Percentiles rank a stretch among this genome's conserved stretches.
These are phyloP conservation scores for Conticribra weissflogii DNA, from an alignment of 108 stramenopile species.

Conservation along the genomic window DNA sequence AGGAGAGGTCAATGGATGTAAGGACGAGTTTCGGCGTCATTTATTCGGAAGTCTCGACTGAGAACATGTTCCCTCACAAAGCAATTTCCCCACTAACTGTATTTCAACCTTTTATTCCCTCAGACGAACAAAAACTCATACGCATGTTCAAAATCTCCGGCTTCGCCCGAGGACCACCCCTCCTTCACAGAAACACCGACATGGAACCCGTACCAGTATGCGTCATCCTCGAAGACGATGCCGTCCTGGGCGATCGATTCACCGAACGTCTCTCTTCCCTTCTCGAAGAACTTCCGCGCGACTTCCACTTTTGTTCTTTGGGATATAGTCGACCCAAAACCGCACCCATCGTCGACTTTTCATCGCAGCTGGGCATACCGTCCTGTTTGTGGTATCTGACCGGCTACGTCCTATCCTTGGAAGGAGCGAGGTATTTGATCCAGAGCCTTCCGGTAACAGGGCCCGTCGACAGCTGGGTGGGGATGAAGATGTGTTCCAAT, in stretches of 20 bases:
- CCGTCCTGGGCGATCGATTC: slow-evolving; percentile 81
- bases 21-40: background rate
- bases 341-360: slow-evolving; percentile 80
- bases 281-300: slow-evolving; percentile 77
- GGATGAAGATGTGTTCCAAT: slow-evolving; percentile 69
- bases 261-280: slow-evolving; percentile 63
- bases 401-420: slow-evolving; percentile 74
- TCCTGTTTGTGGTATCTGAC: slow-evolving; percentile 86
- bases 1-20: slow-evolving; percentile 9
- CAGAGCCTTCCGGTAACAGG: slow-evolving; percentile 68
- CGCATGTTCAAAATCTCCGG: slow-evolving; percentile 65
- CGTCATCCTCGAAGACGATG: slow-evolving; percentile 86
- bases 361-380: slow-evolving; percentile 67
- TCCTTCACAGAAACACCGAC: slow-evolving; percentile 49
- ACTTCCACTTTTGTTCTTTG: slow-evolving; percentile 87
- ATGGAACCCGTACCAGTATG: slow-evolving; percentile 76
- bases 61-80: background rate
- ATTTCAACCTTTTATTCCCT: background rate
- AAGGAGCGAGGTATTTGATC: slow-evolving; percentile 64
- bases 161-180: slow-evolving; percentile 62
- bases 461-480: slow-evolving; percentile 82
- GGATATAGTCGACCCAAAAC: slow-evolving; percentile 83
- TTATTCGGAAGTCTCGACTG: background rate
- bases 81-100: background rate
- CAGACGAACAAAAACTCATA: slow-evolving; percentile 19